phyloP scores from a whole-genome alignment of 148 eudicot genomes.

The Rhododendron mucronatum region DNA sequence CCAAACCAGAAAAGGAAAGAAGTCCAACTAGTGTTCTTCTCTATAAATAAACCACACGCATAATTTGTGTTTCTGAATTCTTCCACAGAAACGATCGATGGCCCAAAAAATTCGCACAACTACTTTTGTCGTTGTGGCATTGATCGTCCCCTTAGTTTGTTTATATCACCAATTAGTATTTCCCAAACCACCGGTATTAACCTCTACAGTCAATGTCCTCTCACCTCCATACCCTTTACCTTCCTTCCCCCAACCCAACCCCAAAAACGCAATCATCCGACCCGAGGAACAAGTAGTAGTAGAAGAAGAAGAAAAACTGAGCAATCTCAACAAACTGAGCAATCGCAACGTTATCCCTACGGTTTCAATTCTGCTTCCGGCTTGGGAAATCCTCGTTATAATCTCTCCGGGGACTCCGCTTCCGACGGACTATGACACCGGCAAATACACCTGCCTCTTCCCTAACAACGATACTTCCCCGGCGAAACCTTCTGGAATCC shows the following conservation, averaged over 20 bases:
- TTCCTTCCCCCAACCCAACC: not conserved
- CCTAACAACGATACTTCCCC: conserved; percentile 25
- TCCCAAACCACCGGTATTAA: not conserved
- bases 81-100: conserved; percentile 10
- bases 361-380: conserved; percentile 47
- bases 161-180: conserved; percentile 16
- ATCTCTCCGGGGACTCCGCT: conserved; percentile 22
- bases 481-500: conserved; percentile 34
- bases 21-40: not conserved
- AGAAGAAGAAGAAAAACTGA: not conserved
- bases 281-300: not conserved
- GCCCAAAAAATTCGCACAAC: conserved; percentile 14
- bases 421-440: not conserved
- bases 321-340: not conserved
- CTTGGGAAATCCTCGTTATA: conserved; percentile 52
- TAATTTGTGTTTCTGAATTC: not conserved
- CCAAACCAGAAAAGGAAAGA: too few species aligned
- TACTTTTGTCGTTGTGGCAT: conserved; percentile 13
- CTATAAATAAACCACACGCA: too few species aligned
- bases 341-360: not conserved
- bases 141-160: conserved; percentile 15
- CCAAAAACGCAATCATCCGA: conserved; percentile 9
- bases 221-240: not conserved
- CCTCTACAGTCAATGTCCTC: not conserved
- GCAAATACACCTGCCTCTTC: conserved; percentile 34